A percentile compares a stretch with the other conserved stretches of the same genome.
Conservation (phyloP, 2,329 filamentous ascomycete genomes). For the Diaporthe velutina region DNA sequence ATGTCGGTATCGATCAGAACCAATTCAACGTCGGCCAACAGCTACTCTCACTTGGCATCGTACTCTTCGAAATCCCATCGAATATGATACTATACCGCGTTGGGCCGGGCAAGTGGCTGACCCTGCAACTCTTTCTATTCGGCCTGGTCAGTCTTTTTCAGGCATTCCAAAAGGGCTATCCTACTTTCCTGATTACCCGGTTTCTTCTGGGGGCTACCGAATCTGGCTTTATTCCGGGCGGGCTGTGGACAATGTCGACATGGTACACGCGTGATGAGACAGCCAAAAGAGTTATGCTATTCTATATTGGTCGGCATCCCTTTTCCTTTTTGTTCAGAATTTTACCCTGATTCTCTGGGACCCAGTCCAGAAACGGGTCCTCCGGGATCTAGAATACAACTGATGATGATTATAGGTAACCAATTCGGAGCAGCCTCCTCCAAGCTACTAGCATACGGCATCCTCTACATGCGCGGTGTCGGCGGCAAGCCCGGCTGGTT, state of each 20-base stretch:
- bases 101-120: constrained; percentile 51
- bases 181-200: constrained; percentile 52
- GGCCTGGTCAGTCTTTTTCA: constrained; percentile 56
- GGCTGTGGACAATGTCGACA: constrained; percentile 60
- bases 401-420: constrained; percentile 46
- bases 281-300: constrained; percentile 58
- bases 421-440: constrained; percentile 55
- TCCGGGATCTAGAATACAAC: background rate
- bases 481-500: constrained; percentile 49
- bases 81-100: constrained; percentile 47
- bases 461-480: constrained; percentile 52
- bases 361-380: too few relatives aligned
- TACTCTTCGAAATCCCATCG: constrained; percentile 56
- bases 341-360: too few relatives aligned
- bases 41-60: constrained; percentile 62
- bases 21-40: constrained; percentile 66
- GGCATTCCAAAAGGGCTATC: constrained; percentile 53
- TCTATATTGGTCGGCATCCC: constrained; percentile 52
- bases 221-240: constrained; percentile 60
- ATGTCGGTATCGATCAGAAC: constrained; percentile 62
- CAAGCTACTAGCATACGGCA: constrained; percentile 58
- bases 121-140: constrained; percentile 26
- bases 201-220: constrained; percentile 55
- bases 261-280: constrained; percentile 63
- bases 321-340: background rate